These are phyloP conservation scores for Berkeleyomyces basicola DNA, from an alignment of 2,329 filamentous ascomycete species.

Conservation along the genomic window DNA sequence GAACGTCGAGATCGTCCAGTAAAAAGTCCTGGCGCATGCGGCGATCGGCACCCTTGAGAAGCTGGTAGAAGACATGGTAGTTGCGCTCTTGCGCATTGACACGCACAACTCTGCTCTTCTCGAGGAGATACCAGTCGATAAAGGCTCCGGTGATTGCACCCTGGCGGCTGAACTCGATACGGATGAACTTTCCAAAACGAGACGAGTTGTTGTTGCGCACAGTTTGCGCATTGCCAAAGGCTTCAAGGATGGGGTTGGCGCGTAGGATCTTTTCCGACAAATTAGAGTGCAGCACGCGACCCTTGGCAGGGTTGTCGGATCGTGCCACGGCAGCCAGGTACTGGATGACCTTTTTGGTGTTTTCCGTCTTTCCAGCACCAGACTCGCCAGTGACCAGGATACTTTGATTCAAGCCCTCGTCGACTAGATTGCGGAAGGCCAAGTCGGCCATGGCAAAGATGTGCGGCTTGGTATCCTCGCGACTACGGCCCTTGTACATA, in stretches of 20 bases:
- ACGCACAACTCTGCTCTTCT: constrained; percentile 92
- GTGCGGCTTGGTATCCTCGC: constrained; percentile 91
- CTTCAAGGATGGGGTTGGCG: constrained; percentile 92
- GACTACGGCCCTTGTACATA: constrained; percentile 83
- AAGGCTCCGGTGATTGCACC: constrained; percentile 90
- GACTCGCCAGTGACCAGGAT: constrained; percentile 97
- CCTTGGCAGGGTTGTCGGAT: constrained; percentile 53
- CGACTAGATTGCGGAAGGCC: constrained; percentile 86
- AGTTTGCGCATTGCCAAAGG: constrained; percentile 95
- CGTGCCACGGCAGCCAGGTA: constrained; percentile 91
- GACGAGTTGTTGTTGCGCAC: constrained; percentile 98
- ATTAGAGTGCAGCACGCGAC: constrained; percentile 52
- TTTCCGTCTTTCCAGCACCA: constrained; percentile 94
- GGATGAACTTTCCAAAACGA: constrained; percentile 94
- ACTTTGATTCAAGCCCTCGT: constrained; percentile 90
- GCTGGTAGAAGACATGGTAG: constrained; percentile 95
- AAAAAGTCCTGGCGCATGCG: constrained; percentile 61
- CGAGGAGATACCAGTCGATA: constrained; percentile 95
- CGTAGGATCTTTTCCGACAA: constrained; percentile 91
- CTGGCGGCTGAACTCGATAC: constrained; percentile 78
- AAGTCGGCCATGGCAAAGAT: constrained; percentile 97
- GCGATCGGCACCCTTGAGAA: constrained; percentile 66
- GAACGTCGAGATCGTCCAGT: constrained; percentile 55
- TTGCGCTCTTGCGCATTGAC: constrained; percentile 80
- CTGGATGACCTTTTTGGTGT: constrained; percentile 98